These are phyloP conservation scores for Sordariomycetes sp. DNA, from an alignment of 2,329 filamentous ascomycete genomes.

Conservation along the genomic window DNA sequence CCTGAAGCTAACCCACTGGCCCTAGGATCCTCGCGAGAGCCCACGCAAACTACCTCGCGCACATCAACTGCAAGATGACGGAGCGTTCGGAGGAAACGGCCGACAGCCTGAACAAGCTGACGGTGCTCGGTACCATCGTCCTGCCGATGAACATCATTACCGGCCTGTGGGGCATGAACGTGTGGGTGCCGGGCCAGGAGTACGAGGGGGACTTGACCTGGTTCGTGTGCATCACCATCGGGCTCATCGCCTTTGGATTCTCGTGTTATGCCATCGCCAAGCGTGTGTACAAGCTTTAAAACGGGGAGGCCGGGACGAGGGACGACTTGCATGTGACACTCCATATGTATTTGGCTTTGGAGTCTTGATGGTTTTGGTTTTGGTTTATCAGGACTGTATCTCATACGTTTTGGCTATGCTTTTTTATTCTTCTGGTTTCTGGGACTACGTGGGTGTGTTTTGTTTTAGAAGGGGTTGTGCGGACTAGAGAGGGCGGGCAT, in stretches of 20 bases:
- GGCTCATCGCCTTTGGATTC: conserved; percentile 68
- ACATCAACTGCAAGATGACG: conserved; percentile 99
- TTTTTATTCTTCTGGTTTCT: too few relatives aligned
- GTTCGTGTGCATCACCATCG: conserved; percentile 67
- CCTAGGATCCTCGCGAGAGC: conserved; percentile 75
- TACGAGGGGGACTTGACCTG: conserved; percentile 62
- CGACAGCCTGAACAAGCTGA: conserved; percentile 88
- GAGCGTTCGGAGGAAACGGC: conserved; percentile 93
- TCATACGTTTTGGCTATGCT: too few relatives aligned
- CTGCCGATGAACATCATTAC: conserved; percentile 99
- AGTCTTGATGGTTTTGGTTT: background rate
- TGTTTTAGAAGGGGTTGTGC: background rate
- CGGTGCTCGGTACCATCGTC: conserved; percentile 92
- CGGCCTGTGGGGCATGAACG: conserved; percentile 98
- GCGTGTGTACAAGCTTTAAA: conserved; percentile 63
- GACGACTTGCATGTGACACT: background rate
- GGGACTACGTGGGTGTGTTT: background rate
- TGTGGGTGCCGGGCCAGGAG: conserved; percentile 87
- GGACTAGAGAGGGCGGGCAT: background rate
- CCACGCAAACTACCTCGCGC: conserved; percentile 95
- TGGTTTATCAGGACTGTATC: too few relatives aligned
- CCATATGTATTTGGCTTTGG: background rate
- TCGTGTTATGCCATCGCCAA: conserved; percentile 75
- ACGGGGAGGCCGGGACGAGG: background rate
- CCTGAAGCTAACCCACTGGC: background rate